Evolutionary conservation across 2,329 filamentous ascomycete species (phyloP), one percentile per base, ranked within the genome.

Genomic region (Nigrospora osmanthi): DNA sequence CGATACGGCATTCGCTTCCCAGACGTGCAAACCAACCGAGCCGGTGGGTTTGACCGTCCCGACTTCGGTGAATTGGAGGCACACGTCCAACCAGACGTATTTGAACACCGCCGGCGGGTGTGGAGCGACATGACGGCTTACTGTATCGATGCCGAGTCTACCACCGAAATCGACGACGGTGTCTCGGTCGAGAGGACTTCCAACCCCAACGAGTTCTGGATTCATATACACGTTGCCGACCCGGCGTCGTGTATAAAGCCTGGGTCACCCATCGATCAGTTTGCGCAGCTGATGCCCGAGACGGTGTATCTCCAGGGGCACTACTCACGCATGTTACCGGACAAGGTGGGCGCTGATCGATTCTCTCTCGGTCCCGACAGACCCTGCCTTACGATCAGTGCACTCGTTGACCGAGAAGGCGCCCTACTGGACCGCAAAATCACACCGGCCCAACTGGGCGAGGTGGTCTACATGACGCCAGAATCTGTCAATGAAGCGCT

Each of bases 201-300:
- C 4, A 67, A 62, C 15, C 49, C 71, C 16, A 59, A 71, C 42
- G 72, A 85, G 52, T 80, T 78, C 55, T 93, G 87, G 87, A 69
- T 91, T 30, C 86, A 89, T 56, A 65, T 89, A 31, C 87, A 93
- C 59, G 76, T 86, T 36, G 87, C 88, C 13, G 88, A 93, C 56
- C 87, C 87, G 10, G 83, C 84, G 3, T 86, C 87, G 6, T 77
- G 78, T 47, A 79, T 93, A 50, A 55, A 67, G 16, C 76, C 78
- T 15, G 68, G 78, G 17, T 78, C 80, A 34, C 65, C 70, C 10
- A 61, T 87, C 9, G 75, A 76, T 32, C 69, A 75, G 48, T 78
- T 79, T 55, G 80, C 87, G 38, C 73, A 81, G 47, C 69, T 80
- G 49, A 70, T 81, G 31, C 70, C 75, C 2, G 67, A 79, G 53